Base-by-base conservation (phyloP, 805 yeast species). In the Saturnispora quitensis region DNA sequence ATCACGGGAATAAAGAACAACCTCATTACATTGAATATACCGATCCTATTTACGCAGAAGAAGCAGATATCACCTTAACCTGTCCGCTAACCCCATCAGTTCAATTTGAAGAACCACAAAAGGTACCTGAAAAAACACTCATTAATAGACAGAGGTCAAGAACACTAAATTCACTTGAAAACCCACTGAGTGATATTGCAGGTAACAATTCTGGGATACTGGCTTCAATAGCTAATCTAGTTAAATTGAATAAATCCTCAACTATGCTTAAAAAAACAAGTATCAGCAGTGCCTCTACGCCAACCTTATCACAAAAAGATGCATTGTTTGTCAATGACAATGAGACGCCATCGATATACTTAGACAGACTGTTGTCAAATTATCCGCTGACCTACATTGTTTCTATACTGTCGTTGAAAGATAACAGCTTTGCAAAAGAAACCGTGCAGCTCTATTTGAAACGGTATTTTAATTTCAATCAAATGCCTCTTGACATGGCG, bases 401-500 rank as follows among this genome's bases (percentile, higher is more conserved):
- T 4, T 58, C 66, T 2, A 50, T 67, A 15, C 56, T 74, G 20
- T 55, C 73, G 3, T 50, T 59, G 28, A 58, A 61, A 5, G 72
- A 71, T 54, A 54, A 52, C 5, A 58, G 63, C 4, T 65, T 64
- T 25, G 49, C 68, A 50, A 61, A 54, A 45, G 35, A 15, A 9
- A 54, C 61, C 12, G 52, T 59, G 33, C 53, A 60, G 43, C 61
- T 62, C 43, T 62, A 57, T 38, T 60, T 68, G 48, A 55, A 68
- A 42, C 55, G 64, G 15, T 68, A 63, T 45, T 81, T 81, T 58
- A 70, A 77, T 50, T 81, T 85, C 53, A 43, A 58, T 2, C 69
- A 68, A 25, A 78, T 77, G 55, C 86, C 93, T 0, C 58, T 86
- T 17, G 93, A 86, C 58, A 68, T 86, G 53, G 73, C 90, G 0